Conservation (phyloP, 352 stramenopile genomes). For the Phytophthora tentaculata region DNA sequence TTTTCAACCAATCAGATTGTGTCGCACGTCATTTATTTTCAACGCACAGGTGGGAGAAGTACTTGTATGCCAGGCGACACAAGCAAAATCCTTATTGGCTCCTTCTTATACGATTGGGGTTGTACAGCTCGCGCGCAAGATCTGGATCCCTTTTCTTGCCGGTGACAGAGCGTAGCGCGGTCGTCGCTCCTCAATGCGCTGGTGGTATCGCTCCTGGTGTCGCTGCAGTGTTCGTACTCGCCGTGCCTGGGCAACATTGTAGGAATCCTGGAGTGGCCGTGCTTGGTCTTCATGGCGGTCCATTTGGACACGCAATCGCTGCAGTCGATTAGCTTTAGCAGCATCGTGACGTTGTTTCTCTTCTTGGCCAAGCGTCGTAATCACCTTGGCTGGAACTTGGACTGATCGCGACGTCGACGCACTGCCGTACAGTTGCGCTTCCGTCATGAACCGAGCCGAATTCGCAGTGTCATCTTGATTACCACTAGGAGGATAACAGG, state of each 20-base stretch:
- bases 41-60: too few relatives aligned
- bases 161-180: constrained; percentile 14
- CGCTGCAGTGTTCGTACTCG: constrained; percentile 46
- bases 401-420: constrained; percentile 15
- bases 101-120: constrained; percentile 6
- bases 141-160: constrained; percentile 21
- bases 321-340: constrained; percentile 43
- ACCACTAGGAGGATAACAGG: too few relatives aligned
- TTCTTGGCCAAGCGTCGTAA: constrained; percentile 50
- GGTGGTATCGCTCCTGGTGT: constrained; percentile 49
- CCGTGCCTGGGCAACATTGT: constrained; percentile 41
- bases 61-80: too few relatives aligned
- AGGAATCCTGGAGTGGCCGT: constrained; percentile 28
- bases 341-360: constrained; percentile 53
- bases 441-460: constrained; percentile 41
- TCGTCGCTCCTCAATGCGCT: constrained; percentile 44
- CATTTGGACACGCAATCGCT: constrained; percentile 49
- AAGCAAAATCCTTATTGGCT: too few relatives aligned
- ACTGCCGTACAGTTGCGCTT: constrained; percentile 51
- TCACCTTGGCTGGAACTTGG: not conserved
- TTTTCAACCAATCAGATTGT: too few relatives aligned
- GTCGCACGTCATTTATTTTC: too few relatives aligned
- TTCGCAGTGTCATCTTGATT: constrained; percentile 15
- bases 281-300: constrained; percentile 42
- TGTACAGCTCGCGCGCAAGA: not conserved